Percentiles rank a stretch among this genome's conserved stretches.
phyloP scores from a whole-genome alignment of 441 rosid species.

The Francoa sonchifolia region DNA sequence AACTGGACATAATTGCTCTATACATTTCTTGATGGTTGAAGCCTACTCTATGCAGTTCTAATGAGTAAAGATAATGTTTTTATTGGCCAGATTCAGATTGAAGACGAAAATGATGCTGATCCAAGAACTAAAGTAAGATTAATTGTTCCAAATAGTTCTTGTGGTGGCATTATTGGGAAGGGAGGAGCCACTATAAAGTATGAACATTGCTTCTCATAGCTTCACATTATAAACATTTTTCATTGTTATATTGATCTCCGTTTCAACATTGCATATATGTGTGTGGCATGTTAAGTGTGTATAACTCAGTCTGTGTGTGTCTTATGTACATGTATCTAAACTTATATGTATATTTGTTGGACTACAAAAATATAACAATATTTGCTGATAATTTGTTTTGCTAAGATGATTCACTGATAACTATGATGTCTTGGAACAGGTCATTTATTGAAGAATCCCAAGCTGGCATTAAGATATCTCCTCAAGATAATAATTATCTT shows the following conservation, averaged over 20 bases:
- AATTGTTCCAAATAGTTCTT: slow-evolving; percentile 85
- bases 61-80: slow-evolving; percentile 8
- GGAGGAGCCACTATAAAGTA: slow-evolving; percentile 97
- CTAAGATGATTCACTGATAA: too few relatives aligned
- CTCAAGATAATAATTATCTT: slow-evolving; percentile 73
- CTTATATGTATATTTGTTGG: not conserved
- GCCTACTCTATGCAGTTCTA: too few relatives aligned
- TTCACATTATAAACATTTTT: slow-evolving; percentile 13
- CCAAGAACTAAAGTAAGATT: slow-evolving; percentile 78
- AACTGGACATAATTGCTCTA: slow-evolving; percentile 10
- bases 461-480: slow-evolving; percentile 91
- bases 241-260: slow-evolving; percentile 10
- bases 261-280: too few relatives aligned
- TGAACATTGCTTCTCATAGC: slow-evolving; percentile 18
- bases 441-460: slow-evolving; percentile 93
- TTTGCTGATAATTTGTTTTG: too few relatives aligned
- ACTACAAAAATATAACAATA: too few relatives aligned
- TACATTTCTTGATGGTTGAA: slow-evolving; percentile 7
- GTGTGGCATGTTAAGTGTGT: too few relatives aligned
- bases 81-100: slow-evolving; percentile 49
- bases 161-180: slow-evolving; percentile 98
- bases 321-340: not conserved
- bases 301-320: too few relatives aligned
- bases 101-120: slow-evolving; percentile 63
- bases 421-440: slow-evolving; percentile 29